Conservation (phyloP, 2,329 filamentous ascomycete species). For the Hypoxylon sp. region DNA sequence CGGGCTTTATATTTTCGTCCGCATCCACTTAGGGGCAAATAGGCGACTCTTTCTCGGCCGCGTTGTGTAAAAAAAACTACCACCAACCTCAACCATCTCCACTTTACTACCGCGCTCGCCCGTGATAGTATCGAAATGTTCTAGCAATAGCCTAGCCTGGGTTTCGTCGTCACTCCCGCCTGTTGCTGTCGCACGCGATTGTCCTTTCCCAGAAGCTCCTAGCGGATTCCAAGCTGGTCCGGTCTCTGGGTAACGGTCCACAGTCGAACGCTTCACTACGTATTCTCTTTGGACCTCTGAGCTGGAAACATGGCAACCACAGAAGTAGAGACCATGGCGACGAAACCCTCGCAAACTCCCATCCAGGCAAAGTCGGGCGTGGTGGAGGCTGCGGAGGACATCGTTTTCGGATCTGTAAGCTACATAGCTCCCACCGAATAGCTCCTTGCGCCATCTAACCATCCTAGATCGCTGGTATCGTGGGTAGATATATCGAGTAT, state of each 20-base stretch:
- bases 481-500: conserved; percentile 97
- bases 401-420: conserved; percentile 86
- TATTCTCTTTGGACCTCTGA: conserved; percentile 16
- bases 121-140: conserved; percentile 41
- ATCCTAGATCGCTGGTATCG: conserved; percentile 79
- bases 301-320: conserved; percentile 47
- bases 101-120: conserved; percentile 29
- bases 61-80: conserved; percentile 32
- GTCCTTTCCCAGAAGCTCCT: conserved; percentile 19
- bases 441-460: conserved; percentile 32
- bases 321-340: conserved; percentile 40
- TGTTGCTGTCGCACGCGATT: conserved; percentile 44
- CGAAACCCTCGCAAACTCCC: conserved; percentile 39
- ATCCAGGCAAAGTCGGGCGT: conserved; percentile 53
- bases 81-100: conserved; percentile 36
- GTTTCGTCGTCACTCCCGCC: conserved; percentile 47
- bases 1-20: conserved; percentile 28
- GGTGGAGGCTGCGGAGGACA: conserved; percentile 83
- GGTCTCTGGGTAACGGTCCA: conserved; percentile 11
- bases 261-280: conserved; percentile 16
- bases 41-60: conserved; percentile 38
- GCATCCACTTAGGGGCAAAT: conserved; percentile 46
- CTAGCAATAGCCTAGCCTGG: conserved; percentile 34
- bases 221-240: conserved; percentile 11
- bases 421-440: conserved; percentile 51